Evolutionary conservation across 106 monocot genomes (phyloP), one percentile per base, ranked within the genome.

Genomic region (Acorus calamus): DNA sequence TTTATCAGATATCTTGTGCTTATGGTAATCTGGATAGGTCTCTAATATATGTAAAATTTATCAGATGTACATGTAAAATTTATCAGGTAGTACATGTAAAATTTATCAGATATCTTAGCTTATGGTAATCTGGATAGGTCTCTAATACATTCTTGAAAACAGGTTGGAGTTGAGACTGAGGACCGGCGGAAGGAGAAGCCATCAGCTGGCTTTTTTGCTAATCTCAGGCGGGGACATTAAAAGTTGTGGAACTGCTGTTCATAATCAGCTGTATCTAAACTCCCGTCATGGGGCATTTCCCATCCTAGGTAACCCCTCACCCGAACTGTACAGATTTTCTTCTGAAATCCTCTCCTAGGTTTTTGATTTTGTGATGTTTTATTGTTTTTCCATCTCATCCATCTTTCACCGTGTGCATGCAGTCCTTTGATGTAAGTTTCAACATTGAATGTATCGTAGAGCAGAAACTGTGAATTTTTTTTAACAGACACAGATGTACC

Each of bases 141-240:
- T n/a, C n/a, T n/a, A n/a, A n/a, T n/a, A n/a, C n/a, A n/a, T 4
- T 64, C 14, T 53, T 63, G 42, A 62, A 4, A 69, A 53, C 82
- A 89, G 89, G 78, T 86, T 2, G 68, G 72, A 50, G 73, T 65
- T 41, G 89, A 80, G 3, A 41, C 69, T 5, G 79, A 81, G 42
- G 81, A 78, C 14, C 75, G 71, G 4, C 74, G 59, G 55, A 84
- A 68, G 73, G 80, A 73, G 46, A 88, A 75, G 47, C 66, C 79
- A 43, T 70, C 80, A 2, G 70, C 81, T 45, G 75, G 85, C 4
- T 80, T 89, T 53, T 49, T 89, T 28, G 82, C 89, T 3, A 77
- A 52, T 64, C 67, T 89, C 60, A 74, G 75, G 53, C 70, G 77
- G 6, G 74, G 76, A 52, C 82, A 79, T 52, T 79, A 68, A 76